Conservation (phyloP, 345 rosid genomes). For the Eucalyptus marginata region DNA sequence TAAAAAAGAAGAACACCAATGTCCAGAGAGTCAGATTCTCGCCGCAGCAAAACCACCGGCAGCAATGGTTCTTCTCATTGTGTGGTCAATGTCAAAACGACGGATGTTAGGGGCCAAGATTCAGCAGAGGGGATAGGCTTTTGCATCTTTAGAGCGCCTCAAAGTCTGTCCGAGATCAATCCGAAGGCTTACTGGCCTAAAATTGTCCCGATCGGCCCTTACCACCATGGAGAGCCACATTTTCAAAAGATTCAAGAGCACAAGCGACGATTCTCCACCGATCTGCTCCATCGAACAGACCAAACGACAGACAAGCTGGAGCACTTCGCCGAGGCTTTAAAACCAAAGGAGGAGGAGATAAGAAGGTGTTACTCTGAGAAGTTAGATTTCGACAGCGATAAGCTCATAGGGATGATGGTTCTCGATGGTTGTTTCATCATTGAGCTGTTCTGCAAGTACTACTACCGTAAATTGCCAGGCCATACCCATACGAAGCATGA, state of each 20-base stretch:
- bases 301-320: not conserved
- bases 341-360: not conserved
- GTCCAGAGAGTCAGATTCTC: not conserved
- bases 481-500: constrained; percentile 22
- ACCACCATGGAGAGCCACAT: not conserved
- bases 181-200: not conserved
- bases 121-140: not conserved
- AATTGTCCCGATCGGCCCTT: not conserved
- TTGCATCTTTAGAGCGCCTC: not conserved
- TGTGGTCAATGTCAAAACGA: not conserved
- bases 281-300: not conserved
- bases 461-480: constrained; percentile 8
- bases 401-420: not conserved
- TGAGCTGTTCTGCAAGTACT: not conserved
- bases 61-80: not conserved
- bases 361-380: not conserved
- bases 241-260: not conserved
- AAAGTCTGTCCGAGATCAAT: not conserved
- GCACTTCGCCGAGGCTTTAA: not conserved
- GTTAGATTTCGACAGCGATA: not conserved
- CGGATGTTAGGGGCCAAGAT: not conserved
- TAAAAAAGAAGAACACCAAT: not conserved
- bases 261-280: not conserved
- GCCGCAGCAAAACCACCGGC: not conserved
- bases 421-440: not conserved